phyloP scores from a whole-genome alignment of 148 eudicot genomes.

The Persicaria tinctoria region DNA sequence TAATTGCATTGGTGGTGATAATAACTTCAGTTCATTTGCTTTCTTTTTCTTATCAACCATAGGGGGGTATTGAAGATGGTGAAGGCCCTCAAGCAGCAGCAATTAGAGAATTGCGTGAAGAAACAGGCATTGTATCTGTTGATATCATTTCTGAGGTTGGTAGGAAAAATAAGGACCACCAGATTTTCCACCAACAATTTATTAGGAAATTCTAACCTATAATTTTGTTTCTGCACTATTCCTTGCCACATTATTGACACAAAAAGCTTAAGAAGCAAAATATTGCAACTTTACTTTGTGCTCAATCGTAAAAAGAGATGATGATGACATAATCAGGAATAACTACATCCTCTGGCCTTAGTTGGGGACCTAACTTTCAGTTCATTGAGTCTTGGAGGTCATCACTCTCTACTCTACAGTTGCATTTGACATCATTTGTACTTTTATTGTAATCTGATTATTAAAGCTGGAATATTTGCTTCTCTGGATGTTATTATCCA shows the following conservation, averaged over 20 bases:
- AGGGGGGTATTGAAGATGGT: conserved; percentile 94
- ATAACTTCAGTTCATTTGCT: not conserved
- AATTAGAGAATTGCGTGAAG: conserved; percentile 77
- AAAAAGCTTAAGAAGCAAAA: not conserved
- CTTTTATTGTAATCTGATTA: not conserved
- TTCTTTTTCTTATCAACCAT: conserved; percentile 1
- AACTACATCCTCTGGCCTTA: too few relatives aligned
- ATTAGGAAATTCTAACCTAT: not conserved
- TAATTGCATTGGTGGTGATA: not conserved
- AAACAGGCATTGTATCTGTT: conserved; percentile 80
- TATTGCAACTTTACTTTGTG: too few relatives aligned
- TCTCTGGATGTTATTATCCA: not conserved
- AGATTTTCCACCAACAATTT: not conserved
- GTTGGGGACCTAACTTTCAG: not conserved
- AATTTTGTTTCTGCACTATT: not conserved
- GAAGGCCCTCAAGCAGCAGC: conserved; percentile 85
- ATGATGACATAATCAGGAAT: too few relatives aligned
- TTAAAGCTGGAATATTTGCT: not conserved
- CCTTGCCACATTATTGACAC: not conserved
- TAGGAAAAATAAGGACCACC: not conserved
- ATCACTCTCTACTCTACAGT: not conserved
- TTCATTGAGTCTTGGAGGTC: not conserved
- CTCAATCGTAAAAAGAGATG: too few relatives aligned
- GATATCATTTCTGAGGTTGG: conserved; percentile 82
- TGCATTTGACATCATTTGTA: not conserved